phyloP scores from a whole-genome alignment of 768 basidiomycete genomes.

The Amanita rubescens region DNA sequence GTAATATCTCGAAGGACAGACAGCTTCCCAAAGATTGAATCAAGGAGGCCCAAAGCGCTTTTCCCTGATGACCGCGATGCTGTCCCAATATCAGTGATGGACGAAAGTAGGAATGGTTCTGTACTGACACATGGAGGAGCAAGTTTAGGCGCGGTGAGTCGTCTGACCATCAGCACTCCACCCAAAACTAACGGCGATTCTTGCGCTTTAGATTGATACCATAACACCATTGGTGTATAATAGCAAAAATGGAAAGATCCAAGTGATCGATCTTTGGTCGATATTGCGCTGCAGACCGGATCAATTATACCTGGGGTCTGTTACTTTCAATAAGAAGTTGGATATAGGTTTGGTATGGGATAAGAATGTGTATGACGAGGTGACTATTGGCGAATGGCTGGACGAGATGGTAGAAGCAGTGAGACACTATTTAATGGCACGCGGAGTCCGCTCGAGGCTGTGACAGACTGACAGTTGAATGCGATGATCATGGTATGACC shows the following conservation, averaged over 20 bases:
- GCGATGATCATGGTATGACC: too few relatives aligned
- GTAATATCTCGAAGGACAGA: too few relatives aligned
- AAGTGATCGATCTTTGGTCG: background rate
- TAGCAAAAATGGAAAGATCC: background rate
- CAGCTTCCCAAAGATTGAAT: constrained; percentile 14
- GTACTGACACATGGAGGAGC: constrained; percentile 13
- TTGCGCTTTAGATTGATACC: background rate
- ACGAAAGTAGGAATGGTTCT: constrained; percentile 7
- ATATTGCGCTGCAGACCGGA: constrained; percentile 22
- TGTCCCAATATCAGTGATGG: constrained; percentile 5
- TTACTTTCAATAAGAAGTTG: constrained; percentile 24
- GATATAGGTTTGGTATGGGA: constrained; percentile 31
- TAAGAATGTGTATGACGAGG: constrained; percentile 36
- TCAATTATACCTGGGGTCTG: constrained; percentile 25
- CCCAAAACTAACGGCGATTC: background rate
- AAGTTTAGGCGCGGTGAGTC: constrained; percentile 9
- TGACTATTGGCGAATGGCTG: constrained; percentile 39
- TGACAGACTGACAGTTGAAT: too few relatives aligned
- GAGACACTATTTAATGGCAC: constrained; percentile 27
- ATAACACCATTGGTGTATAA: constrained; percentile 6
- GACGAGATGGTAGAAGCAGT: constrained; percentile 30
- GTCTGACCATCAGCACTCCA: background rate
- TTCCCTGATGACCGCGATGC: constrained; percentile 2
- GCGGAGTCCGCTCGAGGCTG: too few relatives aligned
- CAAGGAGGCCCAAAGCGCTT: constrained; percentile 13